Conservation (phyloP, 106 monocot genomes). For the Dactylorhiza incarnata region DNA sequence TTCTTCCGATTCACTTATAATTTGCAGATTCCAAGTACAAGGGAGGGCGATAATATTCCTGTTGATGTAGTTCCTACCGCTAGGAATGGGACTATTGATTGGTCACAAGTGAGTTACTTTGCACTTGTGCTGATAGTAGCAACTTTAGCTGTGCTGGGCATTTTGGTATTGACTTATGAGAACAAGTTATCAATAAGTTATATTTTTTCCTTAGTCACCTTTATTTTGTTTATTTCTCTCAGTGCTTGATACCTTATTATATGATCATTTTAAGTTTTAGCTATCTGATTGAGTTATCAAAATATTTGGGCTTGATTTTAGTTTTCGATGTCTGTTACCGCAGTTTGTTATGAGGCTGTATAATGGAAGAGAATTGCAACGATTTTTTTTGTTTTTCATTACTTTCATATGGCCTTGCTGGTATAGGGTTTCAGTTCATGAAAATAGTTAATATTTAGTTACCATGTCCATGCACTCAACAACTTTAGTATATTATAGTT, state of each 20-base stretch:
- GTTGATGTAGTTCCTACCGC: slow-evolving; percentile 39
- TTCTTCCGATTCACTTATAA: not conserved
- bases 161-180: not conserved
- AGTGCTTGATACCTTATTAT: not conserved
- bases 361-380: not conserved
- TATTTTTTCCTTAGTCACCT: not conserved
- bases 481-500: too few species aligned
- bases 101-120: slow-evolving; percentile 53
- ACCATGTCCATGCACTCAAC: not conserved
- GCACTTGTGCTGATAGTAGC: not conserved
- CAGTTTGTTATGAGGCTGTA: not conserved
- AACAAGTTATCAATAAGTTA: not conserved
- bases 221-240: not conserved
- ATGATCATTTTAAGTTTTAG: not conserved
- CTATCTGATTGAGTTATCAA: not conserved
- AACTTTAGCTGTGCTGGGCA: not conserved
- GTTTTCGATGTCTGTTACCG: not conserved
- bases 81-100: slow-evolving; percentile 52
- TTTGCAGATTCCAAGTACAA: slow-evolving; percentile 38
- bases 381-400: too few species aligned
- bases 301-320: not conserved
- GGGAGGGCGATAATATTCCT: slow-evolving; percentile 23
- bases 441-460: not conserved
- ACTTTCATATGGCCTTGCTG: not conserved
- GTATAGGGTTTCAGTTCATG: too few species aligned